phyloP scores from a whole-genome alignment of 2,329 filamentous ascomycete species.

The Curvularia lunata region DNA sequence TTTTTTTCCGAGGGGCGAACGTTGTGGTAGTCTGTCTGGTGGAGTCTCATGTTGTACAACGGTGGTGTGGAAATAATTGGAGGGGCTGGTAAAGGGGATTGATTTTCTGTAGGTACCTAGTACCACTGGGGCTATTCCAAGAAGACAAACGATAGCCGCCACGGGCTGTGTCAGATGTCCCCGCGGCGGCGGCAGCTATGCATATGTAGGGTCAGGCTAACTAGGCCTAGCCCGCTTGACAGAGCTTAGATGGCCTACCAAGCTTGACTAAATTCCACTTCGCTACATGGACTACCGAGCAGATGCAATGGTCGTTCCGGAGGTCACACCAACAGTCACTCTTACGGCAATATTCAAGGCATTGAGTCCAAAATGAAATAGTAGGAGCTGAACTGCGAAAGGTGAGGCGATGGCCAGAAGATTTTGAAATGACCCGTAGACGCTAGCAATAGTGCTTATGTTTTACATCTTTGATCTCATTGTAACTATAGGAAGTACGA shows the following conservation, averaged over 20 bases:
- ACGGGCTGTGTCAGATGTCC: conserved; percentile 5
- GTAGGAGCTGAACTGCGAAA: background rate
- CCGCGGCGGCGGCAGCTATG: conserved; percentile 3
- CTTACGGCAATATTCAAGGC: conserved; percentile 53
- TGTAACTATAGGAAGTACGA: background rate
- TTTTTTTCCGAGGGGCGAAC: background rate
- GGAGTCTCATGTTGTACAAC: background rate
- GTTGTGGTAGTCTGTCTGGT: background rate
- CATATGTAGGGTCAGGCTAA: background rate
- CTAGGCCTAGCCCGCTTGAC: background rate
- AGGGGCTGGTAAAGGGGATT: background rate
- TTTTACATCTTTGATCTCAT: background rate
- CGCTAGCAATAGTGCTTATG: background rate
- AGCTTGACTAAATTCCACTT: background rate
- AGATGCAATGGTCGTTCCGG: background rate
- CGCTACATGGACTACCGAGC: background rate
- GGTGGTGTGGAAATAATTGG: background rate
- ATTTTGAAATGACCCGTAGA: background rate
- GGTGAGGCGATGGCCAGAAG: too few species aligned
- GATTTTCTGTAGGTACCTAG: background rate
- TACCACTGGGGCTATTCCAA: background rate
- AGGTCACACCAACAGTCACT: conserved; percentile 54
- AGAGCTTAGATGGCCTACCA: background rate
- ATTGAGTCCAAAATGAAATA: background rate
- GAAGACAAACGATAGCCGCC: background rate